Conservation (phyloP, 1,284 basidiomycete species). For the Cutaneotrichosporon mucoides region DNA sequence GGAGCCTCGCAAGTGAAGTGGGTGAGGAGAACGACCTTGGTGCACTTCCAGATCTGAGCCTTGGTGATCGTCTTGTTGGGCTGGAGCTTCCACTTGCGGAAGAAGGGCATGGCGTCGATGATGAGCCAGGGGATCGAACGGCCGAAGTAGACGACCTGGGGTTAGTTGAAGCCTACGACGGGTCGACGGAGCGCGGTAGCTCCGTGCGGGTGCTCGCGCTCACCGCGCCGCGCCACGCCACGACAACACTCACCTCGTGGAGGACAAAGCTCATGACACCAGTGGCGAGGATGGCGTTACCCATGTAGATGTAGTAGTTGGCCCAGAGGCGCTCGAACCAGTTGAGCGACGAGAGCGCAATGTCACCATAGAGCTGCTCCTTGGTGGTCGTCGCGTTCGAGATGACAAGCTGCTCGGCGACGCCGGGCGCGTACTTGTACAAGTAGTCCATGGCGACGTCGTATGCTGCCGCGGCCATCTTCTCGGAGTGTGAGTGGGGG, state of each 20-base stretch:
- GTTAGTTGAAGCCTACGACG: too few relatives aligned
- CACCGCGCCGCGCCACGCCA: neutral
- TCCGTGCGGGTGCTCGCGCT: too few relatives aligned
- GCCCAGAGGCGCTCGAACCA: conserved; percentile 77
- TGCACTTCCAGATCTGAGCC: conserved; percentile 91
- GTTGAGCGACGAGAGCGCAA: conserved; percentile 63
- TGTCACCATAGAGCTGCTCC: conserved; percentile 45
- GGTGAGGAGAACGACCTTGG: conserved; percentile 87
- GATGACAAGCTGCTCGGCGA: conserved; percentile 39
- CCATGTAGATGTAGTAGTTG: conserved; percentile 77
- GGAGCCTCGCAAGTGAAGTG: conserved; percentile 97
- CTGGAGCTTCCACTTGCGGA: conserved; percentile 92
- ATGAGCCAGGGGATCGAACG: conserved; percentile 93
- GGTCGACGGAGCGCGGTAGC: neutral
- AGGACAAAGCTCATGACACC: conserved; percentile 89
- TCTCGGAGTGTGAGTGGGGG: neutral
- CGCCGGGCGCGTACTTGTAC: conserved; percentile 39
- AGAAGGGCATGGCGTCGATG: conserved; percentile 90
- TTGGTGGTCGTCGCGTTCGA: conserved; percentile 42
- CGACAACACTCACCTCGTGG: conserved; percentile 65
- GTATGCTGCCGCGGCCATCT: conserved; percentile 27
- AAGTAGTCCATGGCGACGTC: conserved; percentile 36
- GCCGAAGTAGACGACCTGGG: conserved; percentile 91
- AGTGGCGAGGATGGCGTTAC: conserved; percentile 89
- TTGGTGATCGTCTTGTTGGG: conserved; percentile 72